These are phyloP conservation scores for Tricholoma sp. DNA, from an alignment of 768 basidiomycete genomes.

Conservation along the genomic window DNA sequence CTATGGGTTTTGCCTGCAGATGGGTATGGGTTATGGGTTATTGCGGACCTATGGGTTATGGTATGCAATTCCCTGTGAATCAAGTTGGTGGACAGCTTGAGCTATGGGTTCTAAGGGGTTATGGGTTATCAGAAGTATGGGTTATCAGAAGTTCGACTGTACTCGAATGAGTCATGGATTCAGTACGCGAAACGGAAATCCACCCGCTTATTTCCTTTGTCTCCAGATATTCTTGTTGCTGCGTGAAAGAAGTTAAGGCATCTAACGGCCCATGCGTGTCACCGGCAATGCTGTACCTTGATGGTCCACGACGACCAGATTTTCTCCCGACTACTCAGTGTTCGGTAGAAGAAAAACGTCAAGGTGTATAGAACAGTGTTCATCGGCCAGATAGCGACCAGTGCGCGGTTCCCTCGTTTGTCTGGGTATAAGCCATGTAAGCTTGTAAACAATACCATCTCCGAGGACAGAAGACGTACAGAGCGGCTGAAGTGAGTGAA, in stretches of 20 bases:
- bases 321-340: constrained; percentile 42
- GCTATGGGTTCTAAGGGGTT: too few relatives aligned
- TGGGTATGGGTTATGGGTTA: too few relatives aligned
- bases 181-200: constrained; percentile 52
- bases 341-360: constrained; percentile 52
- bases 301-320: constrained; percentile 48
- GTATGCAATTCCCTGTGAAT: too few relatives aligned
- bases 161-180: background rate
- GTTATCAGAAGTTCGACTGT: too few relatives aligned
- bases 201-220: constrained; percentile 52
- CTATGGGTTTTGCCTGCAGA: too few relatives aligned
- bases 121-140: too few relatives aligned
- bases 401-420: constrained; percentile 32
- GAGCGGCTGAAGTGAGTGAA: constrained; percentile 19
- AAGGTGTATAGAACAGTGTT: constrained; percentile 45
- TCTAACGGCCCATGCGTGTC: background rate
- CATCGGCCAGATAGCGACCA: constrained; percentile 43
- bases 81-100: too few relatives aligned
- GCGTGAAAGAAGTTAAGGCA: constrained; percentile 24
- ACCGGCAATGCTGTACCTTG: constrained; percentile 34
- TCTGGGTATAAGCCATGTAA: constrained; percentile 23
- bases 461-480: constrained; percentile 21
- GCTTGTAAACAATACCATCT: background rate
- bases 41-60: too few relatives aligned
- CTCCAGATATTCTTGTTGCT: constrained; percentile 51